A percentile compares a stretch with the other conserved stretches of the same genome.
Evolutionary conservation across 2,329 filamentous ascomycete genomes (phyloP).

Genomic region (Diaporthe batatas): DNA sequence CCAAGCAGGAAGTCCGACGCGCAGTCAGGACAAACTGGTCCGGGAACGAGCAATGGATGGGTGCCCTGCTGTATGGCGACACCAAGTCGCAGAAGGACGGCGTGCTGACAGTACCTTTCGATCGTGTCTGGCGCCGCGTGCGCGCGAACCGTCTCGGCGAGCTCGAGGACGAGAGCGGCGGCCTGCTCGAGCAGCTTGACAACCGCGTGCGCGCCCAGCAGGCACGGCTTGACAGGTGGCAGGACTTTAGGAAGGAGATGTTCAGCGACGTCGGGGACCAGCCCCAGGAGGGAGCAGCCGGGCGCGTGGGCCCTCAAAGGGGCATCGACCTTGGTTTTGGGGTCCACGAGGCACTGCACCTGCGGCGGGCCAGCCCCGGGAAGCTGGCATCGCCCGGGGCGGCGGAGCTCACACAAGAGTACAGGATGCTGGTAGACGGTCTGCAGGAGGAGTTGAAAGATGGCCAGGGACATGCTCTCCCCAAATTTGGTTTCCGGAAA

Average conservation of each 20-base stretch:
- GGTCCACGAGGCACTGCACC: slow-evolving; percentile 63
- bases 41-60: slow-evolving; percentile 80
- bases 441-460: slow-evolving; percentile 59
- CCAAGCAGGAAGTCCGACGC: slow-evolving; percentile 66
- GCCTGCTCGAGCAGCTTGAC: slow-evolving; percentile 79
- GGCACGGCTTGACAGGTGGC: slow-evolving; percentile 79
- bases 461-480: slow-evolving; percentile 43
- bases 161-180: slow-evolving; percentile 62
- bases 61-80: slow-evolving; percentile 78
- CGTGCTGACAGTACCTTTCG: slow-evolving; percentile 76
- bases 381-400: slow-evolving; percentile 46
- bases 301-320: slow-evolving; percentile 47
- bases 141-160: slow-evolving; percentile 70
- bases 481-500: slow-evolving; percentile 45
- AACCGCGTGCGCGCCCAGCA: slow-evolving; percentile 75
- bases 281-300: slow-evolving; percentile 46
- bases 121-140: slow-evolving; percentile 78
- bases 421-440: slow-evolving; percentile 57
- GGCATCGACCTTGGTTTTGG: slow-evolving; percentile 68
- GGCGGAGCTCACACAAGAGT: slow-evolving; percentile 55
- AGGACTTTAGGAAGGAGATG: slow-evolving; percentile 70
- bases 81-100: slow-evolving; percentile 67
- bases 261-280: slow-evolving; percentile 52
- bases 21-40: slow-evolving; percentile 81
- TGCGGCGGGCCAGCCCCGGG: slow-evolving; percentile 52